Conservation (phyloP, 768 basidiomycete genomes). For the Xerocomellus amylosporus region DNA sequence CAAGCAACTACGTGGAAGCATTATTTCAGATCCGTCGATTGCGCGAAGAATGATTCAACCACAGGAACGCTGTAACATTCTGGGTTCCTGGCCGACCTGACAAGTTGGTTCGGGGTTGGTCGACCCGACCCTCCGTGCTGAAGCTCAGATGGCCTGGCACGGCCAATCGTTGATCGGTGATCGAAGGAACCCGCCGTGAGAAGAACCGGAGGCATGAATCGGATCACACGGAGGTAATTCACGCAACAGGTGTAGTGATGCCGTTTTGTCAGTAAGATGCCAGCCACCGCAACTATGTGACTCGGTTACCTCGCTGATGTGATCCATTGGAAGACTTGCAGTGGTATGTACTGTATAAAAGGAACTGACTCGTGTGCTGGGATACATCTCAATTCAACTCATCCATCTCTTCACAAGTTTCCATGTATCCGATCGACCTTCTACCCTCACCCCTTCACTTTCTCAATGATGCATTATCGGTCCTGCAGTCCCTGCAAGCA, state of each 20-base stretch:
- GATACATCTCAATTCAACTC: conserved; percentile 8
- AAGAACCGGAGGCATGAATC: conserved; percentile 16
- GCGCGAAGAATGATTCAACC: conserved; percentile 16
- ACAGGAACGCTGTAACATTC: conserved; percentile 9
- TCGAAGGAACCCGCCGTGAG: conserved; percentile 19
- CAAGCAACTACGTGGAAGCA: neutral
- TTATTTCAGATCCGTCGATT: conserved; percentile 5
- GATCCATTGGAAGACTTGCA: conserved; percentile 27
- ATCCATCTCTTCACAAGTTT: conserved; percentile 2
- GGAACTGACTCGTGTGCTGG: neutral
- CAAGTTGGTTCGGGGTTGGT: conserved; percentile 9
- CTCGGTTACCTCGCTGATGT: conserved; percentile 35
- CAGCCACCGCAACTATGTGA: conserved; percentile 33
- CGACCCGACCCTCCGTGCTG: conserved; percentile 17
- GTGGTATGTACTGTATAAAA: conserved; percentile 35
- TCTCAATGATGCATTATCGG: conserved; percentile 44
- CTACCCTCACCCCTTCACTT: conserved; percentile 55
- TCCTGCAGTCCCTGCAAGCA: conserved; percentile 44
- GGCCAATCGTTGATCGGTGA: conserved; percentile 23
- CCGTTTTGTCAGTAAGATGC: conserved; percentile 25
- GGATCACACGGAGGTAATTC: conserved; percentile 23
- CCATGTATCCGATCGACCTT: conserved; percentile 36
- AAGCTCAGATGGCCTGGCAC: conserved; percentile 20
- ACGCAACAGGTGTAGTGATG: conserved; percentile 27
- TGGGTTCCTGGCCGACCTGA: conserved; percentile 26